Base-by-base conservation (phyloP, 208 protist species). In the Jaenimonas drosophilae region DNA sequence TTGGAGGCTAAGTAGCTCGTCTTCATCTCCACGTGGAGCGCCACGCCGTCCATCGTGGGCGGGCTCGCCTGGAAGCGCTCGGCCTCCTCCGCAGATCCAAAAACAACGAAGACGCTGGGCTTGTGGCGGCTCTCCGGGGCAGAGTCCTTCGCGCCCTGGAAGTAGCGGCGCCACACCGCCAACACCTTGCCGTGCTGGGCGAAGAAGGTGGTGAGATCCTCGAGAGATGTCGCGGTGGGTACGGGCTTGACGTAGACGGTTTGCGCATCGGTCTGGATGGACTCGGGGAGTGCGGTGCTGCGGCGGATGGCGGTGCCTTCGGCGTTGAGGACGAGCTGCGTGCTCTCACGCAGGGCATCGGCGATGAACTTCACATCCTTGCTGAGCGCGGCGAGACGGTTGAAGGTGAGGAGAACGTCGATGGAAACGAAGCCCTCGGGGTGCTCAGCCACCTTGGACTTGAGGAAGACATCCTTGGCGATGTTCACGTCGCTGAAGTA, bases 401-500 rank as follows among this genome's bases (percentile, higher is more conserved):
- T 92, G 55, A 91, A 94, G 38, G 82, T 91, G 24, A 90, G 74
- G 16, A 94, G 70, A 38, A 77, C 72, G 20, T 71, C 59, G 3
- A 92, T 41, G 6, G 83, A 43, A 4, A 95, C 58, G 49, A 84
- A 91, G 20, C 87, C 87, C 38, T 92, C 80, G 7, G 65, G 54
- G 53, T 85, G 65, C 60, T 91, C 80, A 17, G 83, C 75, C 71
- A 95, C 88, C 62, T 92, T 88, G 7, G 64, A 69, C 58, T 89
- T 84, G 23, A 95, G 59, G 47, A 92, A 95, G 16, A 88, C 70
- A 72, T 95, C 87, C 55, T 87, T 82, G 14, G 73, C 65, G 36
- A 95, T 50, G 62, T 95, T 95, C n/a, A 88, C 81, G 54, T 95
- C 81, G 52, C 82, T 82, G 70, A 95, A 95, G 67, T 95, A 95